Conservation (phyloP, 192 early-diverging fungal species). For the Coemansia sp. region DNA sequence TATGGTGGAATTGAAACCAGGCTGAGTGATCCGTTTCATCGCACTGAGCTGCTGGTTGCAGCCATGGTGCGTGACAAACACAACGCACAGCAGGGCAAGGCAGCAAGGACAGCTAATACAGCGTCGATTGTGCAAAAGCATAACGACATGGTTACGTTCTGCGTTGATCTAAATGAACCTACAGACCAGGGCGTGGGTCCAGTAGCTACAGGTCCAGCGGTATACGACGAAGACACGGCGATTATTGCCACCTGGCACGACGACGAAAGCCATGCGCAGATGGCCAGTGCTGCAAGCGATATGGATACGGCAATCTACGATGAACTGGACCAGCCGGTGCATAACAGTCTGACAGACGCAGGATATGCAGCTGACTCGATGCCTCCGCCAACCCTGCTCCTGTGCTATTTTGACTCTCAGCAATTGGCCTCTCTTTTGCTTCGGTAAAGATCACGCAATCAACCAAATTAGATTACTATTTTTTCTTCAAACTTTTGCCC, state of each 20-base stretch:
- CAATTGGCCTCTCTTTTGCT: not conserved
- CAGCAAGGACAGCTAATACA: not conserved
- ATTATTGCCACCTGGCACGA: conserved; percentile 10
- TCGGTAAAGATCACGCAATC: not conserved
- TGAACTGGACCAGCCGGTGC: too few species aligned
- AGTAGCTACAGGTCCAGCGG: not conserved
- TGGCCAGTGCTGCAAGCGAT: not conserved
- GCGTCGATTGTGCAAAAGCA: not conserved
- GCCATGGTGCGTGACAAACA: not conserved
- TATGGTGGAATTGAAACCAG: not conserved
- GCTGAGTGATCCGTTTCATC: not conserved
- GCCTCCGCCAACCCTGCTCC: conserved; percentile 7
- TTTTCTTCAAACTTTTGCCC: not conserved
- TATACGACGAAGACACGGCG: not conserved
- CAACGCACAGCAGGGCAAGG: not conserved
- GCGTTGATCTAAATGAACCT: not conserved
- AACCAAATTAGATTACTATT: not conserved
- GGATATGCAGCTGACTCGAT: not conserved
- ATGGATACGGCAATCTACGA: not conserved
- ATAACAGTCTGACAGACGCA: too few species aligned
- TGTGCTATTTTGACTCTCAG: conserved; percentile 16
- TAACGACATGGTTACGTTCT: not conserved
- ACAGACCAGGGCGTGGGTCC: not conserved
- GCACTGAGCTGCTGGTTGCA: conserved; percentile 4
- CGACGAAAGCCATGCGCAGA: not conserved